Evolutionary conservation across 1,284 basidiomycete species (phyloP), one percentile per base, ranked within the genome.

Genomic region (Hypsizygus ulmarius): DNA sequence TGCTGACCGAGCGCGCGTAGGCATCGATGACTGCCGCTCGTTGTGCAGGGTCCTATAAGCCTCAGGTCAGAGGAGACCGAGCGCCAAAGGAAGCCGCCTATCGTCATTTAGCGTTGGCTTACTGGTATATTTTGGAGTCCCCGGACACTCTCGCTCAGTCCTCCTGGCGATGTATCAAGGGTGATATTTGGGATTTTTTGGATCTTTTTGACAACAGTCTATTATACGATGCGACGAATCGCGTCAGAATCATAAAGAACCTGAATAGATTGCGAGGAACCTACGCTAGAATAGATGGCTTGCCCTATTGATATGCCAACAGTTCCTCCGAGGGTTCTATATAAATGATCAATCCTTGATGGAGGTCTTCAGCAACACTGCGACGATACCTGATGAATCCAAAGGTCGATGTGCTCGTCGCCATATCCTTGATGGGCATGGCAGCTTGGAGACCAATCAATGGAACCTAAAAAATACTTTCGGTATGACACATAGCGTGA

Each of bases 341-440:
- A 36, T 27, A 10, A 11, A 11, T 43, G 25, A 49, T 30, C 15
- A 15, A 25, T n/a, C 11, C 12, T 32, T 14, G 21, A 29, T 34
- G 6, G 30, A 15, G 35, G 14, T 37, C 25, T 19, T 37, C 16
- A 7, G 15, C 3, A 21, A 30, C 9, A 45, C 15, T 19, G 27
- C 18, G 14, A 27, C n/a, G 66, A 42, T 57, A 82, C 82, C 87
- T 75, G 50, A 90, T 67, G 58, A 92, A 83, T n/a, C 80, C 78
- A 59, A 84, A 87, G 0, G 82, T 80, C 1, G 77, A 70, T 0
- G 89, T 89, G 50, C 78, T 82, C 0, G 88, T 89, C 1, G 87
- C 84, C 86, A 90, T 87, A 56, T 90, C 87, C 56, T 82, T 84
- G 18, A 87, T 57, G 0, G 89, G 89, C 86, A 92, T 90, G 0